Base-by-base conservation (phyloP, 2,329 filamentous ascomycete species). In the Pleoardoris graminearum region DNA sequence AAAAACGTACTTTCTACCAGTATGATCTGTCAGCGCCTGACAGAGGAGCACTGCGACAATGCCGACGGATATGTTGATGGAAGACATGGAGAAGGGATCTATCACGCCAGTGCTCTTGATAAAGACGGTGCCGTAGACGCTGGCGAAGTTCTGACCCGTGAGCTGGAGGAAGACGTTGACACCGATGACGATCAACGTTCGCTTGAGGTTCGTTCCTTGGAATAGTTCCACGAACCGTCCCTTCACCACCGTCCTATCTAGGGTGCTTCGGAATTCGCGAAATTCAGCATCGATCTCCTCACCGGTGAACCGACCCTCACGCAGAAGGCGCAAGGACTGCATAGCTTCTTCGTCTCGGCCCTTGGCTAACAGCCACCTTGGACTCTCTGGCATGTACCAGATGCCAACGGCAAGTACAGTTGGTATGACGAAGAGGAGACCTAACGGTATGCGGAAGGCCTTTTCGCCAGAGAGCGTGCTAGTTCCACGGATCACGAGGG, bases 301-400 rank as follows among this genome's bases (percentile, higher is more conserved):
- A 10, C 54, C 45, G 2, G 42, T 43, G 17, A 38, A 53, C 41
- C 37, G 43, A 3, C 51, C 51, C 29, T 55, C 22, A 3, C 57
- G 46, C 27, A 53, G 22, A 7, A 55, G 16, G 17, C 38, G 17
- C 27, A 53, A 12, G 32, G 14, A 38, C 8, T 19, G 22, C 17
- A 46, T n/a, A n/a, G 78, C 79, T 54, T 80, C 78, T 30, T 78
- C 68, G 29, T 76, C 63, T n/a, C 75, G 22, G 29, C 41, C 45
- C 19, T 59, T 57, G 27, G 46, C 38, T 11, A 62, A 30, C n/a
- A 60, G 51, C 59, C 59, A 62, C 2, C 57, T 51, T 7, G 57
- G 59, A 21, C 48, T 51, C 29, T 62, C 57, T 3, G 57, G 57
- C 11, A 52, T 43, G 38, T 44, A 51, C 35, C 65, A 68, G 62